Evolutionary conservation across 179 eudicot species (phyloP).

Genomic region (Gypsophila paniculata): DNA sequence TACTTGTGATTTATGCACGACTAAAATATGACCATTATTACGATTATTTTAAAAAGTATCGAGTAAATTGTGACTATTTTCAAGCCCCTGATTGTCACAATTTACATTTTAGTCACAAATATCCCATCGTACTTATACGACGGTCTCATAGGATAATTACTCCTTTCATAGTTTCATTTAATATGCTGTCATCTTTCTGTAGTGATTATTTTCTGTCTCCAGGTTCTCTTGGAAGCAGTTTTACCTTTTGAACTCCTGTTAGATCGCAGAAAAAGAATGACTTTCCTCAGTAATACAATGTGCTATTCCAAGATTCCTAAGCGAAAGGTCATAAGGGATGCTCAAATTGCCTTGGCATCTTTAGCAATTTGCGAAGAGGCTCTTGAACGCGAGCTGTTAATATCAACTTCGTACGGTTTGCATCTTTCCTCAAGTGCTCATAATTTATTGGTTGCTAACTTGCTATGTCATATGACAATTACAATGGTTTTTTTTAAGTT

Average conservation of each 20-base stretch:
- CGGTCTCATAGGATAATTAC: too few species aligned
- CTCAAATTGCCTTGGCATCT: conserved; percentile 75
- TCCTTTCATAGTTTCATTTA: background rate
- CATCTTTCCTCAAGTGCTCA: conserved; percentile 8
- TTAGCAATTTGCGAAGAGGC: conserved; percentile 85
- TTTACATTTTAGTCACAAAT: too few species aligned
- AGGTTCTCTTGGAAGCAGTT: conserved; percentile 92
- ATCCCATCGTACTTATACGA: too few species aligned
- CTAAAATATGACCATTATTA: too few species aligned
- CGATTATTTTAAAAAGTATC: too few species aligned
- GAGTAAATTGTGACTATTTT: too few species aligned
- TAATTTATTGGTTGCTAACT: conserved; percentile 10
- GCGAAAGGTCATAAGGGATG: conserved; percentile 83
- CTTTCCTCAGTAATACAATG: conserved; percentile 44
- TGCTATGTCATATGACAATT: conserved; percentile 18
- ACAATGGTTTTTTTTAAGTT: background rate
- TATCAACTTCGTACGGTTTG: conserved; percentile 86
- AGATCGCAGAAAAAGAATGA: conserved; percentile 67
- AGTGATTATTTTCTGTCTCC: conserved; percentile 29
- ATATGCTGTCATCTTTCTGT: conserved; percentile 16
- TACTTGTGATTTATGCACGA: conserved; percentile 9
- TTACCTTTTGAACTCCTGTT: conserved; percentile 77
- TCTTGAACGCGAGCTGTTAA: conserved; percentile 76
- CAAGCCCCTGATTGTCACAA: too few species aligned
- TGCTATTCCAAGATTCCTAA: conserved; percentile 41